These are phyloP conservation scores for Mycosphaerella sp. DNA, from an alignment of 2,329 filamentous ascomycete genomes.

Conservation along the genomic window DNA sequence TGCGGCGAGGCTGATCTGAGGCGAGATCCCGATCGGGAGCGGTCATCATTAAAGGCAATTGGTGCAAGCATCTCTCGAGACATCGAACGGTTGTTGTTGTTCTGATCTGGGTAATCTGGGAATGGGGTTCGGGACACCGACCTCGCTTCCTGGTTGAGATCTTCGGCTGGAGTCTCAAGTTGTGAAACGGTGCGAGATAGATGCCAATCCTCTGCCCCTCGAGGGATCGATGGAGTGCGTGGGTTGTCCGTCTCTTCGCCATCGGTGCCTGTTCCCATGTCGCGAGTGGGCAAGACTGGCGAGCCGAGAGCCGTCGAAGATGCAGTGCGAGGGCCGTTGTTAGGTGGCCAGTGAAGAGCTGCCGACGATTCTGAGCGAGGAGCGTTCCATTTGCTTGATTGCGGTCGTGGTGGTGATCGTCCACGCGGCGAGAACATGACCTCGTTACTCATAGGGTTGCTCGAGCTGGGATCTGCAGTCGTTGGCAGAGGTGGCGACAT, in stretches of 20 bases:
- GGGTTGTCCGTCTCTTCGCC: constrained; percentile 10
- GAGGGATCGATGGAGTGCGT: constrained; percentile 12
- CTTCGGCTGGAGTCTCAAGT: constrained; percentile 5
- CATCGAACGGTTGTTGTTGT: neutral
- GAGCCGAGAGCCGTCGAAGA: constrained; percentile 10
- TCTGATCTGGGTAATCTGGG: neutral
- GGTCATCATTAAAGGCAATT: constrained; percentile 3
- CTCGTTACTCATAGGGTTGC: constrained; percentile 8
- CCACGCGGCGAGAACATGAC: constrained; percentile 13
- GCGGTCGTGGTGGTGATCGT: constrained; percentile 10
- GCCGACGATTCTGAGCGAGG: constrained; percentile 13
- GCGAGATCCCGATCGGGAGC: constrained; percentile 2
- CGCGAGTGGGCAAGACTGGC: constrained; percentile 6
- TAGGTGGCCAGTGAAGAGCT: constrained; percentile 5
- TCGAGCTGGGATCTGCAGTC: constrained; percentile 3
- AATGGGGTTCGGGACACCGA: constrained; percentile 8
- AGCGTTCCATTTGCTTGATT: constrained; percentile 1
- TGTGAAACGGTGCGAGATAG: constrained; percentile 12
- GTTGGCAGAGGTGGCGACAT: constrained; percentile 5
- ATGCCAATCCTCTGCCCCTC: constrained; percentile 9
- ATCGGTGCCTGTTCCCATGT: constrained; percentile 11
- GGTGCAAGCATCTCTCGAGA: constrained; percentile 10
- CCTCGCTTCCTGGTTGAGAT: constrained; percentile 1
- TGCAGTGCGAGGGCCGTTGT: constrained; percentile 8
- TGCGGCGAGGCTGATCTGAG: constrained; percentile 3